A percentile compares a stretch with the other conserved stretches of the same genome.
phyloP scores from a whole-genome alignment of 2,329 filamentous ascomycete genomes.

The Fusarium torreyae region DNA sequence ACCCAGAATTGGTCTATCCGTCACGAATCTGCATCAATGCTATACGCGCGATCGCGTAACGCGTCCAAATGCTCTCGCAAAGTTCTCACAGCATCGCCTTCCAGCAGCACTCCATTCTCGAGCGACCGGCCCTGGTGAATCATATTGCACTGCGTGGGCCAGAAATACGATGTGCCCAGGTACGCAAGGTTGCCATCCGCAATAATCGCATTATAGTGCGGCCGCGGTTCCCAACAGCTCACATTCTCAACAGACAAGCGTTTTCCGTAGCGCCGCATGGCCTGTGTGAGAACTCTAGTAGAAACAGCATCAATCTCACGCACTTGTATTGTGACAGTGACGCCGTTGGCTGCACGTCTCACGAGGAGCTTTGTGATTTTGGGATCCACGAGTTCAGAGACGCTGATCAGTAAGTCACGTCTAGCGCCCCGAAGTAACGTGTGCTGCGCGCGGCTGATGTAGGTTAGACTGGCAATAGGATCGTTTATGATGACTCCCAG shows the following conservation, averaged over 20 bases:
- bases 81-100: neutral
- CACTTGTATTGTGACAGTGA: neutral
- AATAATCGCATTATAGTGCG: constrained; percentile 8
- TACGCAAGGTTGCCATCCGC: constrained; percentile 12
- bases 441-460: constrained; percentile 20
- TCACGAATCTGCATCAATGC: too few relatives aligned
- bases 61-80: neutral
- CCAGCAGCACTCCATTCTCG: constrained; percentile 18
- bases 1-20: too few relatives aligned
- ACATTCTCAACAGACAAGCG: constrained; percentile 5
- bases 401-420: constrained; percentile 3
- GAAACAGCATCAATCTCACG: neutral
- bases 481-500: constrained; percentile 4
- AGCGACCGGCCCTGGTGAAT: constrained; percentile 19
- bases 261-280: neutral
- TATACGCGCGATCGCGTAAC: neutral
- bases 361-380: constrained; percentile 13
- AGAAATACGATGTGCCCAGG: constrained; percentile 2
- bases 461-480: constrained; percentile 6
- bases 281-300: neutral
- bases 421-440: constrained; percentile 1
- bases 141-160: constrained; percentile 20
- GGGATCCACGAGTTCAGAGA: constrained; percentile 5
- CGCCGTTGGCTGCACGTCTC: neutral
- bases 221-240: constrained; percentile 14